phyloP scores from a whole-genome alignment of 2,329 filamentous ascomycete species.

The Cadophora luteo-olivacea region DNA sequence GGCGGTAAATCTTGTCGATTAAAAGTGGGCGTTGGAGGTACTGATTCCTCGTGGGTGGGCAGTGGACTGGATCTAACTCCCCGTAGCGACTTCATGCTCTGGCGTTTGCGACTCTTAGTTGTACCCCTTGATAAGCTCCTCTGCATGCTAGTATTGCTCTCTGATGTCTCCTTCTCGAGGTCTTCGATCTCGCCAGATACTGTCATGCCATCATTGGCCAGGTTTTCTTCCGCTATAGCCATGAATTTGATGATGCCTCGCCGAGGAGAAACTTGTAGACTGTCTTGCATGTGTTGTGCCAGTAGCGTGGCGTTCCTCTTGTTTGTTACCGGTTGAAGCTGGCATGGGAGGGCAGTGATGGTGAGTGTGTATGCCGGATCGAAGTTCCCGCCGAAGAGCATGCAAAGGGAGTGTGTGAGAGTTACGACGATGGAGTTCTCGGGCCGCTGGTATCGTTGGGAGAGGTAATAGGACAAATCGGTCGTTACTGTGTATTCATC shows the following conservation, averaged over 20 bases:
- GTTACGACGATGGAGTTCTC: slow-evolving; percentile 77
- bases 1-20: slow-evolving; percentile 31
- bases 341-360: slow-evolving; percentile 71
- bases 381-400: slow-evolving; percentile 77
- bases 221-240: slow-evolving; percentile 71
- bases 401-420: slow-evolving; percentile 76
- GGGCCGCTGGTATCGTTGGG: slow-evolving; percentile 76
- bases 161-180: slow-evolving; percentile 35
- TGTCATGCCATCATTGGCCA: slow-evolving; percentile 75
- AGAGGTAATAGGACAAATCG: slow-evolving; percentile 74
- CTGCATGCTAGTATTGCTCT: slow-evolving; percentile 25
- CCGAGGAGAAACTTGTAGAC: slow-evolving; percentile 68
- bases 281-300: slow-evolving; percentile 75
- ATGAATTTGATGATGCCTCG: slow-evolving; percentile 78
- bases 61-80: slow-evolving; percentile 36
- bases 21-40: slow-evolving; percentile 18
- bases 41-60: slow-evolving; percentile 38
- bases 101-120: slow-evolving; percentile 43
- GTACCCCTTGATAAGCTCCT: slow-evolving; percentile 33
- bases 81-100: slow-evolving; percentile 48
- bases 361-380: slow-evolving; percentile 82
- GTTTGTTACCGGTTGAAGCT: slow-evolving; percentile 77
- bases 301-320: slow-evolving; percentile 81
- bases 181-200: slow-evolving; percentile 71
- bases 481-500: slow-evolving; percentile 79